Evolutionary conservation across 139 green algal genomes (phyloP).

Genomic region (Monoraphidium neglectum): DNA sequence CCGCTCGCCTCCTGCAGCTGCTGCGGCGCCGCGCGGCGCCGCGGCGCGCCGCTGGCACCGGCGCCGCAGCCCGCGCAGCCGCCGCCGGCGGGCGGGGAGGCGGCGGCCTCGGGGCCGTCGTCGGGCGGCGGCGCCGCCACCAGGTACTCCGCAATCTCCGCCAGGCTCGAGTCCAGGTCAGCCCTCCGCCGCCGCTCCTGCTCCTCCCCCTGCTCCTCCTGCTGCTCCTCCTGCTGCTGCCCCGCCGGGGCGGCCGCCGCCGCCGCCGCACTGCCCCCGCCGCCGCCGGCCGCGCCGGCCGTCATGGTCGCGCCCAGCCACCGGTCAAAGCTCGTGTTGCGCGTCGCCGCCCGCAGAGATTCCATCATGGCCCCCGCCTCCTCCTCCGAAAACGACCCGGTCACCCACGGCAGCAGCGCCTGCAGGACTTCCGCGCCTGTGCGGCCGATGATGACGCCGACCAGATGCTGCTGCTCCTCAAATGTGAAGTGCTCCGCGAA

Average conservation of each 20-base stretch:
- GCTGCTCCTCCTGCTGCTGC: neutral
- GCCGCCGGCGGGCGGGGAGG: neutral
- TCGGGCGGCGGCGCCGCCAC: slow-evolving; percentile 7
- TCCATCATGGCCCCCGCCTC: slow-evolving; percentile 85
- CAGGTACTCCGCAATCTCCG: slow-evolving; percentile 76
- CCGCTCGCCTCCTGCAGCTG: slow-evolving; percentile 25
- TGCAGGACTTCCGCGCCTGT: slow-evolving; percentile 95
- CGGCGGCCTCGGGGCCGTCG: neutral
- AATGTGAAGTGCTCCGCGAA: slow-evolving; percentile 90
- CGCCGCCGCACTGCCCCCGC: neutral
- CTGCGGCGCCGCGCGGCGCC: neutral
- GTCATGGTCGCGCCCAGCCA: slow-evolving; percentile 79
- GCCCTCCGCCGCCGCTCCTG: neutral
- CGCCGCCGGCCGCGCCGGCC: neutral
- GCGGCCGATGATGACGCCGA: slow-evolving; percentile 89
- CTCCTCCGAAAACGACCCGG: slow-evolving; percentile 71
- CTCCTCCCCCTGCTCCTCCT: slow-evolving; percentile 28
- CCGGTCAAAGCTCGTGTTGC: slow-evolving; percentile 94
- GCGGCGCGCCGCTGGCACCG: slow-evolving; percentile 1
- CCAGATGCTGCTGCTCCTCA: slow-evolving; percentile 92
- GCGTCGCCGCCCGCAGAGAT: slow-evolving; percentile 75
- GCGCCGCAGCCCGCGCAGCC: neutral
- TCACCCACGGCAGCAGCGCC: slow-evolving; percentile 95
- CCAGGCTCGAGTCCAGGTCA: slow-evolving; percentile 33
- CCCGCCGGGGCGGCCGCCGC: slow-evolving; percentile 5